These are phyloP conservation scores for Aspergillus asperescens DNA, from an alignment of 495 filamentous ascomycete genomes.

Conservation along the genomic window DNA sequence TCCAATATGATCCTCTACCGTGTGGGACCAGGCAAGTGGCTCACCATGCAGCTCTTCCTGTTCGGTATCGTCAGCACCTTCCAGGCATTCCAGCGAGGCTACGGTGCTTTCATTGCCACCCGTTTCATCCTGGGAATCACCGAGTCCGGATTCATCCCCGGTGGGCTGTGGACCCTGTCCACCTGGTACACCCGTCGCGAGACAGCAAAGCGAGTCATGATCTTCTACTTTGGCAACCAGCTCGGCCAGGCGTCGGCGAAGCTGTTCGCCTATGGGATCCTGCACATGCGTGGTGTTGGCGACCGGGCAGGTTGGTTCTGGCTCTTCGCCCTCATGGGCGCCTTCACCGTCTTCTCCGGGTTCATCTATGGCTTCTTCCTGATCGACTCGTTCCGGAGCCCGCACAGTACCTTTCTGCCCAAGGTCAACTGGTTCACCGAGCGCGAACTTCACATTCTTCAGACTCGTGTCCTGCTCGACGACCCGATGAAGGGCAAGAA, in stretches of 20 bases:
- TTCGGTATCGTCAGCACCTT: constrained; percentile 55
- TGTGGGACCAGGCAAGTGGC: constrained; percentile 50
- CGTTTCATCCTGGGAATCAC: constrained; percentile 47
- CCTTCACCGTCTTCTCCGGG: constrained; percentile 19
- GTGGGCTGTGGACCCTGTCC: constrained; percentile 9
- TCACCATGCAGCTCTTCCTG: constrained; percentile 51
- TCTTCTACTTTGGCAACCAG: constrained; percentile 14
- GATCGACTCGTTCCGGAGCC: constrained; percentile 7
- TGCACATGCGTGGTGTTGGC: constrained; percentile 12
- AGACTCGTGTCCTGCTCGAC: constrained; percentile 5
- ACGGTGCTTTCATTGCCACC: constrained; percentile 45
- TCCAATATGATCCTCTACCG: constrained; percentile 51
- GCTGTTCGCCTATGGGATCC: constrained; percentile 11
- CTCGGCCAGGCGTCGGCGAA: constrained; percentile 5
- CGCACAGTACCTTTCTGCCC: constrained; percentile 7
- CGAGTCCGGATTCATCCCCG: constrained; percentile 8
- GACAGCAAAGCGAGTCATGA: constrained; percentile 6
- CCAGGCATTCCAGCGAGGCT: constrained; percentile 51
- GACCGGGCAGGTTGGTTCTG: constrained; percentile 11
- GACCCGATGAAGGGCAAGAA: constrained; percentile 14
- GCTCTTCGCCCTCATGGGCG: constrained; percentile 14
- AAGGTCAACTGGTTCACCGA: constrained; percentile 13
- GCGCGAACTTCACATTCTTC: constrained; percentile 8
- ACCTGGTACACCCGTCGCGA: constrained; percentile 10
- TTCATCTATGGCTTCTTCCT: constrained; percentile 20